phyloP scores from a whole-genome alignment of 441 rosid genomes.

The Pelargonium fulgidum region DNA sequence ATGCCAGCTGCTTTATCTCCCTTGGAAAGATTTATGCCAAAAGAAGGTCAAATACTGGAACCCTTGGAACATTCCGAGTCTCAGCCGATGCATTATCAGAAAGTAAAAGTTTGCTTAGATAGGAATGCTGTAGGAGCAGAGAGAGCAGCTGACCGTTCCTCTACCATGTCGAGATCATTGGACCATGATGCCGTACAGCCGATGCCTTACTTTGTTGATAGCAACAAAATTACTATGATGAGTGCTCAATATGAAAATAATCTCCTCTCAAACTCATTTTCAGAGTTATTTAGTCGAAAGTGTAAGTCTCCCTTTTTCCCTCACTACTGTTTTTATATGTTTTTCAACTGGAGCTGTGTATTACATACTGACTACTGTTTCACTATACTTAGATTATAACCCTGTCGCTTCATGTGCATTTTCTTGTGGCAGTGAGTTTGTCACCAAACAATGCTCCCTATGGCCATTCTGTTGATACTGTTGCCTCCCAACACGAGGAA shows the following conservation, averaged over 20 bases:
- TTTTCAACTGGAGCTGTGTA: too few relatives aligned
- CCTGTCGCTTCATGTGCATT: conserved; percentile 15
- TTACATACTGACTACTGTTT: conserved; percentile 9
- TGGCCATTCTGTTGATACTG: conserved; percentile 41
- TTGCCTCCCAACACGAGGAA: conserved; percentile 43
- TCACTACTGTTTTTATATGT: not conserved
- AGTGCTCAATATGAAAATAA: conserved; percentile 40
- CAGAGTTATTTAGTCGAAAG: conserved; percentile 45
- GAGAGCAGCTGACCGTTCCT: conserved; percentile 28
- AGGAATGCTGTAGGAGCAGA: conserved; percentile 34
- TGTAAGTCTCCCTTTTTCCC: conserved; percentile 29
- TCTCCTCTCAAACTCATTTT: conserved; percentile 56
- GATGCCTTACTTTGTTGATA: conserved; percentile 20
- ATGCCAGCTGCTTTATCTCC: conserved; percentile 19
- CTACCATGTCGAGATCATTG: conserved; percentile 22
- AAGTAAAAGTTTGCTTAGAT: conserved; percentile 16
- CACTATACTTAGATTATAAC: conserved; percentile 6
- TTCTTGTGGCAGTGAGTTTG: conserved; percentile 44
- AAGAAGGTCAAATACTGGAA: too few relatives aligned
- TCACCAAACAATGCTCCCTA: conserved; percentile 31
- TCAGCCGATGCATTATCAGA: not conserved
- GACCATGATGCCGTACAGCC: conserved; percentile 25
- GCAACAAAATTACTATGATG: conserved; percentile 28
- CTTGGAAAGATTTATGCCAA: too few relatives aligned
- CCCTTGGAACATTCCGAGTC: too few relatives aligned